phyloP scores from a whole-genome alignment of 2,329 filamentous ascomycete species.

The Botryotinia calthae region DNA sequence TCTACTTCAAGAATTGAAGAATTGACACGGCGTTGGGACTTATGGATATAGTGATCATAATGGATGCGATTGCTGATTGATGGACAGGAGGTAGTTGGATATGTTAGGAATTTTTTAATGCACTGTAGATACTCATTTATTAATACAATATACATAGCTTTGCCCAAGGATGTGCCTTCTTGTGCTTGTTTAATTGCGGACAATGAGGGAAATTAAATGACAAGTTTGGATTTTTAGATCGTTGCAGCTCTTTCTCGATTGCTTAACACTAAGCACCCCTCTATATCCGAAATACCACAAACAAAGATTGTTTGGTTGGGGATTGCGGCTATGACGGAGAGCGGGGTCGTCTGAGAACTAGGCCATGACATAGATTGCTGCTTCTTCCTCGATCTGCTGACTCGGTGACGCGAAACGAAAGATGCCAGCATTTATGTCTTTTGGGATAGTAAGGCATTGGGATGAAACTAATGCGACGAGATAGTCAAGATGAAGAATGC shows the following conservation, averaged over 20 bases:
- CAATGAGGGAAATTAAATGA: neutral
- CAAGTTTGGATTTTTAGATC: neutral
- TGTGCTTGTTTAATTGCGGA: neutral
- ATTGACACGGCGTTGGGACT: neutral
- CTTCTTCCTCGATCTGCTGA: neutral
- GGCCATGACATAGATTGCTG: neutral
- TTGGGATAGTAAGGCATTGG: neutral
- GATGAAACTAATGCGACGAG: neutral
- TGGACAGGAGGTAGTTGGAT: neutral
- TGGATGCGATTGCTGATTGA: neutral
- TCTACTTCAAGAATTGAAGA: neutral
- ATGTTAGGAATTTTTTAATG: conserved; percentile 1
- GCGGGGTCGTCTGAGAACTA: neutral
- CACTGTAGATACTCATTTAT: neutral
- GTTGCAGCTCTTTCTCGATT: neutral
- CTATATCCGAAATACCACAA: neutral
- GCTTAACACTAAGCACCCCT: neutral
- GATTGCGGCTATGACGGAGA: neutral
- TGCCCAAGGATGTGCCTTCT: too few relatives aligned
- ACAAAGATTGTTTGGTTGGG: neutral
- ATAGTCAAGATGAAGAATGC: neutral
- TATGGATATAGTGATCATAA: conserved; percentile 1
- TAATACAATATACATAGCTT: neutral
- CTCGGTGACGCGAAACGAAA: neutral
- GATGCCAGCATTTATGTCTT: neutral